These are phyloP conservation scores for Yamadazyma insecticola DNA, from an alignment of 805 yeast genomes.

Conservation along the genomic window DNA sequence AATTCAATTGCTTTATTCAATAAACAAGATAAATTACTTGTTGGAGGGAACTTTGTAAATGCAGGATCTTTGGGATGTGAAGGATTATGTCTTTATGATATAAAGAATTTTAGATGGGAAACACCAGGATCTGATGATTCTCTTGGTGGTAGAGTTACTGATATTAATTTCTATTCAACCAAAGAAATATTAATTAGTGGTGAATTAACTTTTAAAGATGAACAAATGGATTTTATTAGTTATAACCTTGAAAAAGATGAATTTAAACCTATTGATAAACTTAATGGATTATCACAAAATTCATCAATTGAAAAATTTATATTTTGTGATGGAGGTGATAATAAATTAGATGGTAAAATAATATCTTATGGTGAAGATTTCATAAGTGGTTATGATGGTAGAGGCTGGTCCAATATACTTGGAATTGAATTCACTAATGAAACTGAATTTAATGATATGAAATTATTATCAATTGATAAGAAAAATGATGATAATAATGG, in stretches of 20 bases:
- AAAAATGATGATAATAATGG: conserved; percentile 17
- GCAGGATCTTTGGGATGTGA: conserved; percentile 57
- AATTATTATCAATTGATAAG: conserved; percentile 33
- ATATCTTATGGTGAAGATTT: conserved; percentile 31
- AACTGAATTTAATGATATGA: conserved; percentile 40
- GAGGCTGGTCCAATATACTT: conserved; percentile 44
- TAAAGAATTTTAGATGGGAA: conserved; percentile 51
- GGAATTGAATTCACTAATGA: conserved; percentile 23
- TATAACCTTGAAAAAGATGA: conserved; percentile 47
- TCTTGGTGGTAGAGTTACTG: conserved; percentile 48
- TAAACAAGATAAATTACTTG: conserved; percentile 40
- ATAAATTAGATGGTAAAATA: conserved; percentile 36
- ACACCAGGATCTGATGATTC: conserved; percentile 28
- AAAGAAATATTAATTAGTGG: conserved; percentile 47
- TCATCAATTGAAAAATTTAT: conserved; percentile 36
- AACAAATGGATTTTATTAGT: conserved; percentile 41
- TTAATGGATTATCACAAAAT: neutral
- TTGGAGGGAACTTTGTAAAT: conserved; percentile 67
- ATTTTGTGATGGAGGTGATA: conserved; percentile 36
- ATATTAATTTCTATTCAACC: conserved; percentile 43
- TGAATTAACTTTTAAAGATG: conserved; percentile 38
- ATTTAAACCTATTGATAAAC: conserved; percentile 13
- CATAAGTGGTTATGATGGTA: conserved; percentile 42
- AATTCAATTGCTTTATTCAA: conserved; percentile 33
- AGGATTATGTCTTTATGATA: conserved; percentile 63